A percentile compares a stretch with the other conserved stretches of the same genome.
These are phyloP conservation scores for Cucurbitaria berberidis DNA, from an alignment of 2,329 filamentous ascomycete species.

Conservation along the genomic window DNA sequence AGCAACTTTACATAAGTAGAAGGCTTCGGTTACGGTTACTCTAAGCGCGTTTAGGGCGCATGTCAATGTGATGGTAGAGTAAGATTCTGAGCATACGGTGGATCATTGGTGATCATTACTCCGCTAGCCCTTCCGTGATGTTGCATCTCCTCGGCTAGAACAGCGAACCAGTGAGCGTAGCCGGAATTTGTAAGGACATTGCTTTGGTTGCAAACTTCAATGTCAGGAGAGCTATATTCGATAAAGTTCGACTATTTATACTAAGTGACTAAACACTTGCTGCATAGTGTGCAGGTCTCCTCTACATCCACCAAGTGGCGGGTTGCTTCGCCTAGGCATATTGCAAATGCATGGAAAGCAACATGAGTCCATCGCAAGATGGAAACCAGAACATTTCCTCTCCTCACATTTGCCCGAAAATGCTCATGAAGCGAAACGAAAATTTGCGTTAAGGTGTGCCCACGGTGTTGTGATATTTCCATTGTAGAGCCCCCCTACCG, in stretches of 20 bases:
- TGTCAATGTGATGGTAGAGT: background rate
- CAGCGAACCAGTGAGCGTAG: background rate
- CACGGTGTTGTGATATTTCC: background rate
- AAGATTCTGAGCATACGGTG: background rate
- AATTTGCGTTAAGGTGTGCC: background rate
- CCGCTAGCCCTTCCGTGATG: background rate
- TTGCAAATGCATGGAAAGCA: background rate
- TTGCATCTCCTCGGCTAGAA: background rate
- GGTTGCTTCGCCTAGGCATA: background rate
- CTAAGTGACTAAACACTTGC: no score
- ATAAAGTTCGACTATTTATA: no score
- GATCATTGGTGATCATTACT: background rate
- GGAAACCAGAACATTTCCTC: background rate
- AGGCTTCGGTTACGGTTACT: background rate
- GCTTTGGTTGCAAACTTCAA: background rate
- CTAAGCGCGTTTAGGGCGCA: background rate
- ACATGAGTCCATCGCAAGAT: background rate
- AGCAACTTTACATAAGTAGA: background rate
- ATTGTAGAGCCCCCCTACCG: constrained; percentile 5
- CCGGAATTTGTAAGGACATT: background rate
- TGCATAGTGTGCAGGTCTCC: no score
- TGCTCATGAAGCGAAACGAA: background rate
- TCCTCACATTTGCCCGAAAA: background rate
- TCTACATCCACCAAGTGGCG: background rate
- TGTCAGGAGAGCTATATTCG: background rate